Evolutionary conservation across 805 yeast species (phyloP), one percentile per base, ranked within the genome.

Genomic region (Candida oleophila): DNA sequence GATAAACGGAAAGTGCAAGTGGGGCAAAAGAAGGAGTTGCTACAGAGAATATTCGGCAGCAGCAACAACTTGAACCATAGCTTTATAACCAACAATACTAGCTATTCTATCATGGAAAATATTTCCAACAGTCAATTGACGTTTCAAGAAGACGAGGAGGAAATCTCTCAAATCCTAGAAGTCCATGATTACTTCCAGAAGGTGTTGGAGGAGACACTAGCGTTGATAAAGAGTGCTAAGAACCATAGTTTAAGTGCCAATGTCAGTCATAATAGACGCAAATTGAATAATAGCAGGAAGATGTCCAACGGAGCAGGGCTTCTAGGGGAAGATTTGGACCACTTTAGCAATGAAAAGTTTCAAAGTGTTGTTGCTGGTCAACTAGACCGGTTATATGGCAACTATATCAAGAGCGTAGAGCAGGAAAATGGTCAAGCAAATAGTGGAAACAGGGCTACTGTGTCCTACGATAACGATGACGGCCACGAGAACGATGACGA

Each of bases 101-200:
- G 66, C 9, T 68, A 71, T 52, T 64, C 72, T 3, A 45, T 66
- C 8, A 18, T 21, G 11, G 76, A 71, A 47, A 69, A 66, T 49
- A 56, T 59, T 9, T 53, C 65, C 48, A 71, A 61, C 46, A 62
- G 69, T 1, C 71, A 66, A 43, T 70, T 65, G 50, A 62, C 71
- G 3, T 67, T 66, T 41, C 70, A 68, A 41, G 76, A 71, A 49
- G 76, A 72, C 48, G 68, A 69, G 43, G 71, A 68, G 40, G 77
- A 71, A 46, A 68, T 72, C 8, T 47, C 54, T 30, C 51, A 50
- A 21, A 52, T 71, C 4, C 39, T 71, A 16, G 63, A 60, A 5
- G 72, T 69, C 42, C 74, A 71, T 48, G 56, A 57, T 28, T 61
- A 60, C 1, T 70, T 56, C 49, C 53, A 54, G 14, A 45, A 51